A percentile compares a stretch with the other conserved stretches of the same genome.
Evolutionary conservation across 306 rosid species (phyloP).

Genomic region (Echinosophora koreensis): DNA sequence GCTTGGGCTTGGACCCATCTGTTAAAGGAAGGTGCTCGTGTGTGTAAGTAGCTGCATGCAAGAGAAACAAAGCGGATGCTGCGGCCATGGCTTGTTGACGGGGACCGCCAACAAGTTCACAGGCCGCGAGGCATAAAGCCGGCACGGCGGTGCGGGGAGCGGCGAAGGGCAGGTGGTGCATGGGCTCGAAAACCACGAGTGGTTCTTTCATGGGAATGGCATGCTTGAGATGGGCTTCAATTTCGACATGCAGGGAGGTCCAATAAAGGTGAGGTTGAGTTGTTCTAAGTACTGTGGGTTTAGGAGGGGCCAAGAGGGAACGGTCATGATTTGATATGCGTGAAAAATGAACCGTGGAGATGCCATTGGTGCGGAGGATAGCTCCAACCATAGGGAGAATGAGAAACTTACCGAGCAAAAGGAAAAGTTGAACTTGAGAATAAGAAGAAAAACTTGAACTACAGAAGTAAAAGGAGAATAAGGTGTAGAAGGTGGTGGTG

Average conservation of each 20-base stretch:
- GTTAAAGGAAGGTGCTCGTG: constrained; percentile 59
- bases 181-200: constrained; percentile 65
- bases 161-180: constrained; percentile 56
- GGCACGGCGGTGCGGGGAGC: constrained; percentile 69
- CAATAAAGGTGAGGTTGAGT: constrained; percentile 36
- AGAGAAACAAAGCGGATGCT: constrained; percentile 66
- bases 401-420: too few relatives aligned
- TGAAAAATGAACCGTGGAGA: constrained; percentile 28
- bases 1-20: constrained; percentile 15
- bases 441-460: background rate
- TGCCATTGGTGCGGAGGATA: constrained; percentile 14
- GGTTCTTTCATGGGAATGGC: constrained; percentile 65
- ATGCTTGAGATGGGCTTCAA: constrained; percentile 65
- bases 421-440: background rate
- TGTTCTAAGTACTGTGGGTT: background rate
- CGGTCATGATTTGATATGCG: constrained; percentile 22
- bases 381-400: constrained; percentile 47
- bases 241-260: constrained; percentile 61
- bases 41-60: constrained; percentile 46
- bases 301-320: constrained; percentile 7
- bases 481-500: background rate
- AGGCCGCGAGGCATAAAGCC: constrained; percentile 68
- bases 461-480: background rate
- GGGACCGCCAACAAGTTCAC: constrained; percentile 72
- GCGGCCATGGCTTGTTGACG: constrained; percentile 66